These are phyloP conservation scores for Agastache rugosa DNA, from an alignment of 257 asterid genomes.

Conservation along the genomic window DNA sequence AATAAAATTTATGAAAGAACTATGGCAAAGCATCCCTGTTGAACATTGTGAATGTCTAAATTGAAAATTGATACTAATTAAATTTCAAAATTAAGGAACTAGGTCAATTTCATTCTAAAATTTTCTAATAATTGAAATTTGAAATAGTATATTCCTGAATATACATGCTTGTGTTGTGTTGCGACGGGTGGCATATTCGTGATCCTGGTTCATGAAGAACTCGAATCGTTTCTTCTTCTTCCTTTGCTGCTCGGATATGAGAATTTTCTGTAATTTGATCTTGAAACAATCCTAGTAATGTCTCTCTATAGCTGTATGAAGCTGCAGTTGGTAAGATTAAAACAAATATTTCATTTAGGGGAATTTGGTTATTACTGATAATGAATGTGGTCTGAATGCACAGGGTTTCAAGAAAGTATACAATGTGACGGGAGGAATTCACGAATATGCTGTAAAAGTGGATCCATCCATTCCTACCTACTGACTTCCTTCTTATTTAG, in stretches of 20 bases:
- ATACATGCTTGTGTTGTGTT: no score
- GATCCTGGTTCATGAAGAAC: background rate
- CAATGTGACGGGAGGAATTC: conserved; percentile 94
- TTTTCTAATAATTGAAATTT: background rate
- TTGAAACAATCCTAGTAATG: background rate
- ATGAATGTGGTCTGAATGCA: conserved; percentile 21
- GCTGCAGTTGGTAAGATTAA: background rate
- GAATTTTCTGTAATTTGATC: no score
- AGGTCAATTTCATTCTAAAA: background rate
- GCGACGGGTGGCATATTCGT: background rate
- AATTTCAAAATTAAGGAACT: background rate
- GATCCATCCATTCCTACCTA: conserved; percentile 88
- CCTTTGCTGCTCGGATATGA: background rate
- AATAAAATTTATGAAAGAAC: background rate
- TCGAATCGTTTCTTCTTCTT: background rate
- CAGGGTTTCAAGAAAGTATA: conserved; percentile 88
- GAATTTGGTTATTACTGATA: background rate
- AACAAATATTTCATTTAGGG: background rate
- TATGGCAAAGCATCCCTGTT: background rate
- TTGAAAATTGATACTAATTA: background rate
- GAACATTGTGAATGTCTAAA: background rate
- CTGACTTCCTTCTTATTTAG: conserved; percentile 21
- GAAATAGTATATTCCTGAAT: background rate
- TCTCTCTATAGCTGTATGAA: background rate
- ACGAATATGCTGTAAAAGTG: conserved; percentile 75